Evolutionary conservation across 2,329 filamentous ascomycete genomes (phyloP).

Genomic region (Ascocoryne sarcoides): DNA sequence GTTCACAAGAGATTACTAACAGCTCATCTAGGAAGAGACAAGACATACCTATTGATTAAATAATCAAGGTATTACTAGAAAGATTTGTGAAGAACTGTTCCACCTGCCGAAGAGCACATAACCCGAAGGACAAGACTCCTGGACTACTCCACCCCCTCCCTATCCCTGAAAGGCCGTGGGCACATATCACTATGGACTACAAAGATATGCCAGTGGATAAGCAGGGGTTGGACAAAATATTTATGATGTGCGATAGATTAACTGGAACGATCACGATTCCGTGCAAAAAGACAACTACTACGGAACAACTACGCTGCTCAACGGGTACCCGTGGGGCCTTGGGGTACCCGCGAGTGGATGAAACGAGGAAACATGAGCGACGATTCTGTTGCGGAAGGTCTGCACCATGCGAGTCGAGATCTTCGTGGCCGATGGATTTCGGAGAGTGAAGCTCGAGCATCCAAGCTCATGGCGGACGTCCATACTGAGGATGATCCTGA

Average conservation of each 20-base stretch:
- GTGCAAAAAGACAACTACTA: slow-evolving; percentile 1
- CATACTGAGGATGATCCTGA: not conserved
- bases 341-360: not conserved
- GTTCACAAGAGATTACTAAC: slow-evolving; percentile 1
- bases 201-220: slow-evolving; percentile 2
- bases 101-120: not conserved
- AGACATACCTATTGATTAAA: too few species aligned
- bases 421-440: not conserved
- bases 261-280: not conserved
- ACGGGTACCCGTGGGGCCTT: too few species aligned
- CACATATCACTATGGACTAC: slow-evolving; percentile 7
- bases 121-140: slow-evolving; percentile 3
- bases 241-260: too few species aligned
- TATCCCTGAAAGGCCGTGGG: slow-evolving; percentile 1
- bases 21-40: slow-evolving; percentile 4
- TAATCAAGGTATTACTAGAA: not conserved
- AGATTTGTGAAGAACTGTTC: slow-evolving; percentile 1
- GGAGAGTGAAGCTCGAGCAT: not conserved
- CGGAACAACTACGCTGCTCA: too few species aligned
- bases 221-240: too few species aligned
- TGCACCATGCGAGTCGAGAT: not conserved
- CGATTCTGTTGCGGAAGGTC: not conserved
- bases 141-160: slow-evolving; percentile 3
- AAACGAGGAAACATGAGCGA: not conserved
- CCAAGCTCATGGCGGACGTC: not conserved